Percentiles rank a stretch among this genome's conserved stretches.
Conservation (phyloP, 2,329 filamentous ascomycete species). For the Arachnomyces sp. region DNA sequence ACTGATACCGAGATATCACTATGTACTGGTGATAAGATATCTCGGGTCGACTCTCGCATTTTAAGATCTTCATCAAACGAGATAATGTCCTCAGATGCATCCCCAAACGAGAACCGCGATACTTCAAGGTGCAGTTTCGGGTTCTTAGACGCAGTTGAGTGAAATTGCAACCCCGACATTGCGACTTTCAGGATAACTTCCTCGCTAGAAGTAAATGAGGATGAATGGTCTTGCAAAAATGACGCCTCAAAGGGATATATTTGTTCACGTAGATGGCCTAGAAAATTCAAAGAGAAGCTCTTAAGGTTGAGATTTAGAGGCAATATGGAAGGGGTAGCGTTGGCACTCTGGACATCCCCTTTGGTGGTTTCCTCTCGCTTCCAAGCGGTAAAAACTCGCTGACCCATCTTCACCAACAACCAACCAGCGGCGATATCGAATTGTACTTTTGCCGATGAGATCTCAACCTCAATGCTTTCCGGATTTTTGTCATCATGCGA, state of each 20-base stretch:
- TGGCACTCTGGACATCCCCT: slow-evolving; percentile 3
- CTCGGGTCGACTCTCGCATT: slow-evolving; percentile 40
- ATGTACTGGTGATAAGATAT: slow-evolving; percentile 28
- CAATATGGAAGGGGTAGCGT: background rate
- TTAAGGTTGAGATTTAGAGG: slow-evolving; percentile 21
- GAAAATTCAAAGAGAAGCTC: slow-evolving; percentile 28
- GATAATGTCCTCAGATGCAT: slow-evolving; percentile 43
- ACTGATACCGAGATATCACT: slow-evolving; percentile 34
- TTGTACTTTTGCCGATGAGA: slow-evolving; percentile 23
- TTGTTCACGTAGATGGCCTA: slow-evolving; percentile 28
- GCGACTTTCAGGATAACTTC: slow-evolving; percentile 27
- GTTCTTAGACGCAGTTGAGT: slow-evolving; percentile 15
- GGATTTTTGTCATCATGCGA: slow-evolving; percentile 1
- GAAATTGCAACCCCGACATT: slow-evolving; percentile 20
- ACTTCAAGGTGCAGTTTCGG: slow-evolving; percentile 24
- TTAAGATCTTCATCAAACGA: slow-evolving; percentile 44
- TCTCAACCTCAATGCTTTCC: slow-evolving; percentile 23
- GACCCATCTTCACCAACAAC: slow-evolving; percentile 31
- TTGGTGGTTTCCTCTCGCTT: slow-evolving; percentile 8
- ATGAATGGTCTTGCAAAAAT: slow-evolving; percentile 10
- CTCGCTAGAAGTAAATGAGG: slow-evolving; percentile 19
- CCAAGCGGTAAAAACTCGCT: slow-evolving; percentile 21
- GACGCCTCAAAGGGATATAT: slow-evolving; percentile 17
- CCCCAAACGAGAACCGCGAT: slow-evolving; percentile 41
- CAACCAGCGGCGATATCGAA: slow-evolving; percentile 37